These are phyloP conservation scores for Pyrus pyrifolia DNA, from an alignment of 306 rosid genomes.

Conservation along the genomic window DNA sequence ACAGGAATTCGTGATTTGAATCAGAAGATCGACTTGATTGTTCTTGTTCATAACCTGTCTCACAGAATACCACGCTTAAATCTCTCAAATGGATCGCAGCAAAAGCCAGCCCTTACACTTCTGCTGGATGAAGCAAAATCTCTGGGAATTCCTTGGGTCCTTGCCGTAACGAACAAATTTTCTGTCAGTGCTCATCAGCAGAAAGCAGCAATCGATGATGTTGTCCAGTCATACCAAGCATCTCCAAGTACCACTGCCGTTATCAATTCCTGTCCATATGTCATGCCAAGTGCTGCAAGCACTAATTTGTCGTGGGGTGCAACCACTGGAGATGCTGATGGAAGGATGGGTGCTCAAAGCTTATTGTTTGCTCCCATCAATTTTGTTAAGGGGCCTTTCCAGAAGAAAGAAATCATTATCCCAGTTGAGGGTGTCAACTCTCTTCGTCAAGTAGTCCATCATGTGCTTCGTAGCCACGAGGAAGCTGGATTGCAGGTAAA, in stretches of 20 bases:
- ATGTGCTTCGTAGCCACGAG: conserved; percentile 52
- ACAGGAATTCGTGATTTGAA: conserved; percentile 75
- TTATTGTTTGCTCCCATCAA: conserved; percentile 62
- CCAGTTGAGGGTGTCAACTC: conserved; percentile 77
- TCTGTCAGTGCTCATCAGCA: conserved; percentile 95
- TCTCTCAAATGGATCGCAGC: conserved; percentile 45
- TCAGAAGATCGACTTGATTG: conserved; percentile 77
- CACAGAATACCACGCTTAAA: conserved; percentile 74
- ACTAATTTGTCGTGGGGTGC: conserved; percentile 61
- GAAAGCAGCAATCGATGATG: conserved; percentile 69
- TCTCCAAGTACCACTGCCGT: conserved; percentile 59
- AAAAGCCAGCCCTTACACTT: conserved; percentile 70
- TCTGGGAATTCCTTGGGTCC: conserved; percentile 96
- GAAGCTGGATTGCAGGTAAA: conserved; percentile 83
- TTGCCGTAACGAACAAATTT: conserved; percentile 91
- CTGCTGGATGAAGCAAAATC: conserved; percentile 92
- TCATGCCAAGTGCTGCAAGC: conserved; percentile 63
- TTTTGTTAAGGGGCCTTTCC: conserved; percentile 69
- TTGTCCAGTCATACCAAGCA: conserved; percentile 67
- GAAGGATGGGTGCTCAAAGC: conserved; percentile 45
- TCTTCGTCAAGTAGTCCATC: conserved; percentile 61
- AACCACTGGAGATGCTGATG: conserved; percentile 36
- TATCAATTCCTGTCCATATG: conserved; percentile 79
- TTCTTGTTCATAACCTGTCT: conserved; percentile 89
- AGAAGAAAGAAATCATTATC: conserved; percentile 66